phyloP scores from a whole-genome alignment of 257 asterid species.

The Anisodus acutangulus region DNA sequence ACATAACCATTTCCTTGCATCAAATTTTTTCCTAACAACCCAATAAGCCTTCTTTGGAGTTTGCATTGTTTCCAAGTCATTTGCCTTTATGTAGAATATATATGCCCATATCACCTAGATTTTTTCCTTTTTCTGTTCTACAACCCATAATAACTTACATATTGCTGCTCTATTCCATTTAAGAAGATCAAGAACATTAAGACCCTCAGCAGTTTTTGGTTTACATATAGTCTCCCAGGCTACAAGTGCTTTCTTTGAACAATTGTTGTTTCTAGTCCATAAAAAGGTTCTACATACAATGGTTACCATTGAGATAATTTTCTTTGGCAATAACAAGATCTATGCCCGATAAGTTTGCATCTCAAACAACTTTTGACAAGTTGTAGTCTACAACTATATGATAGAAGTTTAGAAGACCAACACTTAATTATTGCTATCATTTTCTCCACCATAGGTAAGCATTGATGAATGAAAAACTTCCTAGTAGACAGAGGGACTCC shows the following conservation, averaged over 20 bases:
- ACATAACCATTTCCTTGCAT: not conserved
- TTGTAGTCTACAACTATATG: not conserved
- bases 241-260: not conserved
- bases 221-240: not conserved
- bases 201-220: too few relatives aligned
- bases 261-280: not conserved
- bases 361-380: not conserved
- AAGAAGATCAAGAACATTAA: not conserved
- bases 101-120: too few relatives aligned
- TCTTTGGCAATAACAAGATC: not conserved
- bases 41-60: too few relatives aligned
- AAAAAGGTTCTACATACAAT: not conserved
- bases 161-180: not conserved
- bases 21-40: too few relatives aligned
- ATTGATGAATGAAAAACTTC: not conserved
- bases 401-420: not conserved
- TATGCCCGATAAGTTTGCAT: not conserved
- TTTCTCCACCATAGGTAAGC: not conserved
- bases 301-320: not conserved
- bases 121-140: not conserved
- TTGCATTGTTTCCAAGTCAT: too few relatives aligned
- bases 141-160: not conserved
- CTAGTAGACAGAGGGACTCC: not conserved
- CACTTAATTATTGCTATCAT: not conserved
- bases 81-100: too few relatives aligned